Percentiles rank a stretch among this genome's conserved stretches.
These are phyloP conservation scores for Komagataella mondaviorum DNA, from an alignment of 805 yeast species.

Conservation along the genomic window DNA sequence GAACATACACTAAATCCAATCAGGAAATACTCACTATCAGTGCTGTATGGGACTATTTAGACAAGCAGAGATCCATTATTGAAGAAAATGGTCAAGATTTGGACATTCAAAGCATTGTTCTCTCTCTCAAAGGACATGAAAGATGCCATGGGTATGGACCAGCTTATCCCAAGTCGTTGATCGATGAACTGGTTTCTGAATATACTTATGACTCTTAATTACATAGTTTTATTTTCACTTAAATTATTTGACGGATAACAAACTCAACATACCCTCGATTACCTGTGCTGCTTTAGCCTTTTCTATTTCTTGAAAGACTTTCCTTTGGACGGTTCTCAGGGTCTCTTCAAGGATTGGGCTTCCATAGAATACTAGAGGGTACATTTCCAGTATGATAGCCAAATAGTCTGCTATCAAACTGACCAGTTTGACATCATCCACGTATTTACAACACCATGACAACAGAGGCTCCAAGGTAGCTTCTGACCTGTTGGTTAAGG, in stretches of 20 bases:
- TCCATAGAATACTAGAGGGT: constrained; percentile 57
- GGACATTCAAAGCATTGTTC: constrained; percentile 48
- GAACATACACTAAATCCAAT: constrained; percentile 18
- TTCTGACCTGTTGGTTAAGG: constrained; percentile 76
- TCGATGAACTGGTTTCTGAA: constrained; percentile 22
- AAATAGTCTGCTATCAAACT: constrained; percentile 54
- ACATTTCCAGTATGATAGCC: constrained; percentile 58
- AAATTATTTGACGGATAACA: constrained; percentile 22
- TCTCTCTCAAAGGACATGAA: constrained; percentile 49
- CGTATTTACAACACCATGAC: constrained; percentile 63
- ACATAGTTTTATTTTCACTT: not conserved
- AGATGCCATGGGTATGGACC: constrained; percentile 75
- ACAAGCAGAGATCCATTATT: constrained; percentile 30
- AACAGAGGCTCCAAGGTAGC: constrained; percentile 72
- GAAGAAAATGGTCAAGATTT: constrained; percentile 26
- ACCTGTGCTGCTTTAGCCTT: constrained; percentile 80
- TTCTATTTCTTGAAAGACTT: constrained; percentile 53
- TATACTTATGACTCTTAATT: constrained; percentile 2
- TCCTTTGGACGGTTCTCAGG: constrained; percentile 42
- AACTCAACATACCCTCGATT: constrained; percentile 87
- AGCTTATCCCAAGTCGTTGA: constrained; percentile 34
- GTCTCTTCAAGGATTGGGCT: constrained; percentile 71
- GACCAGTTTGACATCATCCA: constrained; percentile 70
- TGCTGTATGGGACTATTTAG: constrained; percentile 75
- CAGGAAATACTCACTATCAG: constrained; percentile 50